A percentile compares a stretch with the other conserved stretches of the same genome.
phyloP scores from a whole-genome alignment of 2,329 filamentous ascomycete genomes.

The Pseudofabraea citricarpa region DNA sequence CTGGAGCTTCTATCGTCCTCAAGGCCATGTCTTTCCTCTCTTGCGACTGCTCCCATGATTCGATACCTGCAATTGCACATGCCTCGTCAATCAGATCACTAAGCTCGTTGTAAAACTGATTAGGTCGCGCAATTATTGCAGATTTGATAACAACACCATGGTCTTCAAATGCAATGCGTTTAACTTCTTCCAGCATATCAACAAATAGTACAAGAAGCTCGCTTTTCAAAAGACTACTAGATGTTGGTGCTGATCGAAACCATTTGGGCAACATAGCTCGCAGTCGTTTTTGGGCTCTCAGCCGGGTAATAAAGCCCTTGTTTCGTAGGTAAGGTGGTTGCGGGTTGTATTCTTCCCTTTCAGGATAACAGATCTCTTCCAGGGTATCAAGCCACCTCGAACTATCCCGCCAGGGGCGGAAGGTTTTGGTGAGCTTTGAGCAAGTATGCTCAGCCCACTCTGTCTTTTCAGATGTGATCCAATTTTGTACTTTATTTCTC shows the following conservation, averaged over 20 bases:
- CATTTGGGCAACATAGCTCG: conserved; percentile 7
- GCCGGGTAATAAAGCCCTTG: neutral
- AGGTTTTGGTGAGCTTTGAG: neutral
- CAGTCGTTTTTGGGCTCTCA: conserved; percentile 1
- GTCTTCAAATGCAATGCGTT: neutral
- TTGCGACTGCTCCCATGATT: conserved; percentile 7
- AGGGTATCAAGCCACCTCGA: too few relatives aligned
- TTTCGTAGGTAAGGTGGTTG: conserved; percentile 5
- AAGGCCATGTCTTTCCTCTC: conserved; percentile 5
- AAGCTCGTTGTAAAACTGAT: conserved; percentile 7
- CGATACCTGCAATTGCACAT: conserved; percentile 12
- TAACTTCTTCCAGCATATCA: conserved; percentile 10
- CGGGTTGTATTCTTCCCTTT: neutral
- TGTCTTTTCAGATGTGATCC: neutral
- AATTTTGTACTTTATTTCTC: neutral
- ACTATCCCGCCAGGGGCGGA: too few relatives aligned
- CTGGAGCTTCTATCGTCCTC: neutral
- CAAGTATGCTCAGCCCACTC: neutral
- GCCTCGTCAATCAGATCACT: conserved; percentile 12
- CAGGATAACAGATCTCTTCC: conserved; percentile 3
- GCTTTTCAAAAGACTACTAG: conserved; percentile 2
- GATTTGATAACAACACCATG: conserved; percentile 14
- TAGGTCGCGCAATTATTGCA: conserved; percentile 6
- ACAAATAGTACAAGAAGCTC: conserved; percentile 6
- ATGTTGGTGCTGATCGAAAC: neutral